Base-by-base conservation (phyloP, 2,329 filamentous ascomycete genomes). In the Alternaria ethzedia region DNA sequence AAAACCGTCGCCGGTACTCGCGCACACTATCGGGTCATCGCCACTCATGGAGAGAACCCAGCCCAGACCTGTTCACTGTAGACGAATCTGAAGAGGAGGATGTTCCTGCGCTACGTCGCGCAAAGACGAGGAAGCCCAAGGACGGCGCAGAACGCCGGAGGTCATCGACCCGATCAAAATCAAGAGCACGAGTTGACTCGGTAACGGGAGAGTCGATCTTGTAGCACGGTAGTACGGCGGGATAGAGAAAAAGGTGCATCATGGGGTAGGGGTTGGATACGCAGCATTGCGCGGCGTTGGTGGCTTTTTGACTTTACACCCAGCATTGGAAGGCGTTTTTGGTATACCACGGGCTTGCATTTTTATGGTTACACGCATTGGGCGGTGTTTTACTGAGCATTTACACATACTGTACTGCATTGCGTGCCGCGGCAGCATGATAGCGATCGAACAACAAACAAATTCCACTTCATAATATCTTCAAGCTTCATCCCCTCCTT, bases 21-120 rank as follows among this genome's bases (percentile, higher is more conserved):
- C 72, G 79, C 15, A 81, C 78, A 10, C 72, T 80, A 8, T 80
- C 77, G 25, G 79, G 80, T 15, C 76, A 79, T 54, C 75, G 78
- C 20, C 80, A 82, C 64, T 81, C 80, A 51, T 82, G 80, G 78
- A 70, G 79, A 20, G 80, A 80, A 57, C 80, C 80, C 13, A 80
- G 78, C 60, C 76, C 76, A 2, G 80, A 81, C 54, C 71, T 82
- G 1, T 82, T 81, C 69, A 82, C 80, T 20, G 79, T 82, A 26
- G 75, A 78, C 47, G 80, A 82, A 63, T 80, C 80, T 8, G 78
- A 78, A 32, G 79, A 81, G 65, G 78, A 77, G 13, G 77, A 78
- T 50, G 59, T 57, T 21, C 65, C 69, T 26, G 57, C 67, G 30
- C 62, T 75, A 17, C 67, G 73, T 52, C 71, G 75, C 15, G 54